Evolutionary conservation across 805 yeast genomes (phyloP), one percentile per base, ranked within the genome.

Genomic region (Starmerella potacharoeniae): DNA sequence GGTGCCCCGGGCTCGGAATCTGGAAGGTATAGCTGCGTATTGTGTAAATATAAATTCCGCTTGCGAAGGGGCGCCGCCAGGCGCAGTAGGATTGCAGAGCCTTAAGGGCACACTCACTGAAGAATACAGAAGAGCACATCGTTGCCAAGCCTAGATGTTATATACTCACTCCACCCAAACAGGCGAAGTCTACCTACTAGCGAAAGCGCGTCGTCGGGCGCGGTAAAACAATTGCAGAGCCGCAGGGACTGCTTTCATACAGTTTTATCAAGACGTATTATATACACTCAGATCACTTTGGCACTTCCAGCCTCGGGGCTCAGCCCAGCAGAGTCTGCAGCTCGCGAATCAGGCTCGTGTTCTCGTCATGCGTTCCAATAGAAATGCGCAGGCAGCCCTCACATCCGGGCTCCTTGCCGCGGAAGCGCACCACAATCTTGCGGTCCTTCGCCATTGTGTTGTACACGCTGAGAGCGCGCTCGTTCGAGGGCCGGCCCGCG

Each of bases 331-430:
- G 10, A 5, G 40, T 33, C 5, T 37, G 16, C 31, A 87, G 73
- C 64, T 77, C 79, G 40, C 73, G 64, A 8, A 90, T 65, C 50
- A 93, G 68, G 7, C 63, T 57, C 48, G 72, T 68, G 63, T 88
- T 91, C 69, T 93, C 97, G 53, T 77, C 80, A 30, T 68, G 71
- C 0, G 96, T 89, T 16, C 98, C 98, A 36, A 93, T 73, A 1
- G 97, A 86, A 29, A 90, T 78, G 69, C 98, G 79, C 52, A 93
- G 72, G 49, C 88, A 87, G 35, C 98, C 98, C 5, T 73, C 72
- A 67, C 98, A 93, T 40, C 95, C 95, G 46, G 82, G 76, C 71
- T 93, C 98, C 37, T 73, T 78, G 34, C 98, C 98, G 72, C 98
- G 79, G 67, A 79, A 93, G 69, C 98, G 79, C 14, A 91, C 86